These are phyloP conservation scores for Trametes punicea DNA, from an alignment of 768 basidiomycete species.

Conservation along the genomic window DNA sequence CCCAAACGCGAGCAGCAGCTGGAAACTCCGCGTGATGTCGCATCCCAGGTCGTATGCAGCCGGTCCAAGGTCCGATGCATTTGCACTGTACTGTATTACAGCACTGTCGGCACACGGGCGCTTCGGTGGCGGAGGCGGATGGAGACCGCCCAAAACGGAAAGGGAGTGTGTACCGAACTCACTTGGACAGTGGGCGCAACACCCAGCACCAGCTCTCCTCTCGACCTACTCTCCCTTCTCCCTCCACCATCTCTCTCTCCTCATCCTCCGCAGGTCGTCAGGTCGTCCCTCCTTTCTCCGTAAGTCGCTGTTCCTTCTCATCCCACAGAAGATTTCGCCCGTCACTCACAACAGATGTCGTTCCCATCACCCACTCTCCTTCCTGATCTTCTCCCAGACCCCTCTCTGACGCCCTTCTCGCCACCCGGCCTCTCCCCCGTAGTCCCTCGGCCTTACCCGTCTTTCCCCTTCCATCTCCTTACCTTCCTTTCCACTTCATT, in stretches of 20 bases:
- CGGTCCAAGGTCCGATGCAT: neutral
- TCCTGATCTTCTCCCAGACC: conserved; percentile 11
- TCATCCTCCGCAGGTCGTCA: conserved; percentile 12
- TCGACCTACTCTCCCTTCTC: neutral
- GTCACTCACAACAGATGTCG: conserved; percentile 1
- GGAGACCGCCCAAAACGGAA: neutral
- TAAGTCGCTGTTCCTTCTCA: neutral
- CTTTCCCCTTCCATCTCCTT: conserved; percentile 9
- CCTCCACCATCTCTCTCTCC: neutral
- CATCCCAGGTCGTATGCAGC: too few species aligned
- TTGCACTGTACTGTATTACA: neutral
- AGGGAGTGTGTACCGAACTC: neutral
- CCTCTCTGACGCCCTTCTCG: conserved; percentile 8
- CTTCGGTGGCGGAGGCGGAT: neutral
- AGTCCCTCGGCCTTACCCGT: conserved; percentile 1
- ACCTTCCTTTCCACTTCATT: conserved; percentile 13
- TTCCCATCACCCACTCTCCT: conserved; percentile 12
- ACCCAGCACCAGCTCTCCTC: neutral
- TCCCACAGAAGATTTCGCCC: neutral
- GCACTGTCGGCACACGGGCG: neutral
- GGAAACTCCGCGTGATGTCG: too few species aligned
- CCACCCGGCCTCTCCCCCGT: neutral
- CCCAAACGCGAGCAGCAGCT: too few species aligned
- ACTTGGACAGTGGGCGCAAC: neutral
- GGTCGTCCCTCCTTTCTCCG: conserved; percentile 9